Evolutionary conservation across 192 early-diverging fungal species (phyloP), one percentile per base, ranked within the genome.

Genomic region (Coemansia sp.): DNA sequence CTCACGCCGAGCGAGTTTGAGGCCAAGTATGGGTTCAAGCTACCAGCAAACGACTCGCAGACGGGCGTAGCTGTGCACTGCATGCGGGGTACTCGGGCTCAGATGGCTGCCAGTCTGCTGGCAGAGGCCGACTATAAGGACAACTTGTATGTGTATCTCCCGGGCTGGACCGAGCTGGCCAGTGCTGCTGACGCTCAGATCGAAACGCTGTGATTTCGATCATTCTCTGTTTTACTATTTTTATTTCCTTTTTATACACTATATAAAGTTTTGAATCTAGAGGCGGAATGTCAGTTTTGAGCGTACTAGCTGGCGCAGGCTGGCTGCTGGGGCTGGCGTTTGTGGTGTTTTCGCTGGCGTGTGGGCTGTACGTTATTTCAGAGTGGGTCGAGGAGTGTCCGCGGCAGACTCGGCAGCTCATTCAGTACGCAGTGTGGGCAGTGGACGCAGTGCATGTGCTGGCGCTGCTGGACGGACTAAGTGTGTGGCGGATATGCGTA

Each of bases 381-480:
- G 74, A 77, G 53, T 71, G 75, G 68, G 81, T 72, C 4, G 81
- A 82, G 22, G 81, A 82, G 68, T 53, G 64, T 38, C 75, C 81
- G 12, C 67, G 75, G 23, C 61, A 51, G 53, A 61, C 73, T 45
- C 68, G 68, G 37, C 65, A 53, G 23, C 68, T 65, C 13, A 70
- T 80, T 27, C 57, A 66, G 48, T 55, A 49, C 54, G 39, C 57
- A 1, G 54, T 75, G 22, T 74, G 88, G 89, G 58, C 73, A 7
- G 85, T 92, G 5, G 83, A 90, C 32, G 79, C 65, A 12, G 59
- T 90, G 38, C 94, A 94, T 68, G 58, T 89, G 45, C 82, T 97
- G 16, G 85, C 83, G 69, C 61, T 90, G 10, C 64, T 95, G n/a
- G 96, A 97, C 71, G 82, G 89, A 6, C 69, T 95, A 14, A 90